Base-by-base conservation (phyloP, 495 filamentous ascomycete species). In the Niebla homalea region DNA sequence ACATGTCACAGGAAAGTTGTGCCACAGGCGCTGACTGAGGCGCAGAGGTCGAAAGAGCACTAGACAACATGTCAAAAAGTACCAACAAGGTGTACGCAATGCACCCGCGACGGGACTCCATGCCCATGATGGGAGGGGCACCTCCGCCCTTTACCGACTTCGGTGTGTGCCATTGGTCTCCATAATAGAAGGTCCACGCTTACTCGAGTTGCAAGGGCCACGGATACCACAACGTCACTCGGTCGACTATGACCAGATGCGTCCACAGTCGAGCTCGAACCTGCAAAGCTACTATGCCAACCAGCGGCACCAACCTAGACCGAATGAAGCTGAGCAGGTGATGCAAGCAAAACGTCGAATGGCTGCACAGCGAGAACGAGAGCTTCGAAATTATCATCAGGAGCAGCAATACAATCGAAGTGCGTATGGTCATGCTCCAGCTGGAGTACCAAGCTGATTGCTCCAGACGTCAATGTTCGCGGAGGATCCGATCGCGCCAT, bases 351-450 rank as follows among this genome's bases (percentile, higher is more conserved):
- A 98, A 74, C 84, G 92, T 70, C 86, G 89, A 73, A 88, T 94
- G 83, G 92, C 92, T 53, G 92, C 92, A 70, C 90, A 95, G 70
- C 86, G 92, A 69, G 92, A 98, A 76, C 85, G 93, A 68, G 92
- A 98, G 74, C 80, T 98, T 68, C 87, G 92, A 69, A 98, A 98
- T 70, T 97, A 96, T 74, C 92, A 98, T 70, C 92, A 96, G 73
- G 92, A 98, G 76, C 92, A 98, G 77, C 92, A 98, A 80, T 97
- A 93, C 76, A 93, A 96, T 72, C 83, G 90, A 83, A 95, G 92
- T 98, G 76, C 67, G 77, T 77, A 71, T 68, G 70, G 76, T 70
- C 64, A 60, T 70, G 62, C n/a, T 19, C 7, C 15, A 20, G 37
- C 26, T 39, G 12, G 22, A 0, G 0, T 23, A 29, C 20, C 32